Evolutionary conservation across 495 filamentous ascomycete species (phyloP), one percentile per base, ranked within the genome.

Genomic region (Talaromyces borbonicus): DNA sequence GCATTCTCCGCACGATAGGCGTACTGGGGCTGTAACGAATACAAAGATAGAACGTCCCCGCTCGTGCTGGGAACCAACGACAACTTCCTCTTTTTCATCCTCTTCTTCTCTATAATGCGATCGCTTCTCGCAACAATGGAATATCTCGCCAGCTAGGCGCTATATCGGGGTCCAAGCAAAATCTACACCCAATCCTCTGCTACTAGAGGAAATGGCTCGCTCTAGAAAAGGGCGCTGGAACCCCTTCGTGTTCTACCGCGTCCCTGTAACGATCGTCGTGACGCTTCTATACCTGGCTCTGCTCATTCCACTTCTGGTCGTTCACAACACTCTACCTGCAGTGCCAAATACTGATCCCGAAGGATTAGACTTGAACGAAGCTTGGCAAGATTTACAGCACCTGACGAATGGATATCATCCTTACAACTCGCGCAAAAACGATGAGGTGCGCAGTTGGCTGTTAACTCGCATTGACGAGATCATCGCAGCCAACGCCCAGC

Each of bases 391-490:
- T 57, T 74, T 98, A 15, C 76, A 85, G 26, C 63, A 65, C 29
- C 62, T 98, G 14, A 88, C 80, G n/a, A 71, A 67, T 43, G 75
- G 74, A 0, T 94, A 84, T 55, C 92, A 93, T 55, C 92, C 90
- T 0, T 93, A 85, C 62, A 97, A 96, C 62, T 87, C 81, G 25
- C 80, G 69, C 27, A 69, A 73, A 47, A 97, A 95, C 55, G 92
- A 94, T 51, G 73, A 80, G 5, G 74, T 95, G 15, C 78, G 83
- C 46, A 68, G 76, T 19, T 95, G 81, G 72, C 62, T 98, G n/a
- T 63, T 96, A 35, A 48, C 64, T 20, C 74, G 89, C 37, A 74
- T 95, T 49, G 61, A 81, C 47, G 69, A 66, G 20, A 90, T 95
- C 37, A 63, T 5, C 64, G 66, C 35, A 43, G 46, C 48, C 57